A percentile compares a stretch with the other conserved stretches of the same genome.
Evolutionary conservation across 2,329 filamentous ascomycete species (phyloP).

Genomic region (Fusarium sp.): DNA sequence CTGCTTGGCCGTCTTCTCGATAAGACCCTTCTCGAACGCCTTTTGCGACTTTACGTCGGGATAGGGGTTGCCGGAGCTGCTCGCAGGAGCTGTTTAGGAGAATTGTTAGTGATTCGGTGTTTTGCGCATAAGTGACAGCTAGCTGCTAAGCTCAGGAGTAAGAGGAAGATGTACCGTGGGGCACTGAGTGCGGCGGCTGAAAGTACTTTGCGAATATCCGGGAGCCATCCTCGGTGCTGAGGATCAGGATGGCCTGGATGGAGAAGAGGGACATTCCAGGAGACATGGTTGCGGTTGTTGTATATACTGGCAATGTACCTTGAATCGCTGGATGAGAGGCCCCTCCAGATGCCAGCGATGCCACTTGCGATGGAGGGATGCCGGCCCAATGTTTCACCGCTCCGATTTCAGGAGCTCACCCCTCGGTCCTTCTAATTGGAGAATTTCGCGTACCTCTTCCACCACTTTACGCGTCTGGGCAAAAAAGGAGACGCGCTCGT

Average conservation of each 20-base stretch:
- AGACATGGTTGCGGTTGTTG: constrained; percentile 68
- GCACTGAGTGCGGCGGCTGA: constrained; percentile 70
- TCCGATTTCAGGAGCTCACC: constrained; percentile 28
- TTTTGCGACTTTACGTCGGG: constrained; percentile 93
- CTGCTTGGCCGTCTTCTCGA: constrained; percentile 97
- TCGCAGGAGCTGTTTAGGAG: constrained; percentile 53
- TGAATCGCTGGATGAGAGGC: constrained; percentile 41
- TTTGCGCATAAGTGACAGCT: constrained; percentile 43
- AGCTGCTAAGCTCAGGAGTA: constrained; percentile 34
- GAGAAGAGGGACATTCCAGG: constrained; percentile 83
- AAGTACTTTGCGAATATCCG: constrained; percentile 98
- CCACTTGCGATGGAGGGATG: constrained; percentile 40
- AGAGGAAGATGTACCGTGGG: constrained; percentile 51
- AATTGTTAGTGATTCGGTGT: constrained; percentile 45
- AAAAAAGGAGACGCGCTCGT: constrained; percentile 45
- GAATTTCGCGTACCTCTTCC: constrained; percentile 41
- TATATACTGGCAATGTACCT: constrained; percentile 30
- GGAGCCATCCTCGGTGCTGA: constrained; percentile 88
- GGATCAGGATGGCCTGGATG: constrained; percentile 83
- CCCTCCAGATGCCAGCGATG: constrained; percentile 53
- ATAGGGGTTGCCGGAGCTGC: constrained; percentile 81
- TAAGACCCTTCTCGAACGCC: constrained; percentile 93
- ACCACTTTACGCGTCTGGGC: constrained; percentile 60
- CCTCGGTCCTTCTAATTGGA: constrained; percentile 6
- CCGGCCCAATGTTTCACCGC: constrained; percentile 54